Evolutionary conservation across 2,329 filamentous ascomycete genomes (phyloP), one percentile per base, ranked within the genome.

Genomic region (Cordyceps cicadae): DNA sequence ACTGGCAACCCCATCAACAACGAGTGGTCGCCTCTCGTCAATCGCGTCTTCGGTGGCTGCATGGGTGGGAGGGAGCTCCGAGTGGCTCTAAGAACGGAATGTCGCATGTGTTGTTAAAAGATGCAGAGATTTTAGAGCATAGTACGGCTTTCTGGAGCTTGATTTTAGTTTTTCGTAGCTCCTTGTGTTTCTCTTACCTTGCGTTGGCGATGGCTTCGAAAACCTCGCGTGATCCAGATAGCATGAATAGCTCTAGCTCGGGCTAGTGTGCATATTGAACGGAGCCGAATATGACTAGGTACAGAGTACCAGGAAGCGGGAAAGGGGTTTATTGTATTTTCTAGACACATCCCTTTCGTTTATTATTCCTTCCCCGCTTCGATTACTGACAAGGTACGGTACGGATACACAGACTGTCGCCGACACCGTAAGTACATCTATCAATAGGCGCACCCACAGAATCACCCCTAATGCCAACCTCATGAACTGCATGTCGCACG

Each of bases 201-300:
- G 17, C 48, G 41, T 56, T 48, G 54, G 54, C 14, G 54, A 48
- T 48, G 41, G 54, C 54, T 56, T 56, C 54, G 39, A 55, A 17
- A 17, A n/a, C 34, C 39, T 15, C 12, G 9, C 11, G 24, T 29
- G 11, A 29, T 29, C 46, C 7, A 26, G 46, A 29, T 24, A 11
- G 17, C 17, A 17, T 21, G 43, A 19, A n/a, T 46, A 46, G 5
- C 39, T 3, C 43, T 5, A 19, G n/a, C 9, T n/a, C 17, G 7
- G n/a, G 8, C 43, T 21, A 19, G 41, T 17, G 7, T 17, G n/a
- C 14, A 8, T 4, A 19, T n/a, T 17, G n/a, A 17, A 17, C 41
- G 29, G 29, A 29, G 29, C 29, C 29, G 29, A 29, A 29, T 19
- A 17, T 43, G 6, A 43, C 1, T 43, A 43, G 24, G 24, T 24